phyloP scores from a whole-genome alignment of 2,329 filamentous ascomycete species.

The Cladophialophora carrionii region DNA sequence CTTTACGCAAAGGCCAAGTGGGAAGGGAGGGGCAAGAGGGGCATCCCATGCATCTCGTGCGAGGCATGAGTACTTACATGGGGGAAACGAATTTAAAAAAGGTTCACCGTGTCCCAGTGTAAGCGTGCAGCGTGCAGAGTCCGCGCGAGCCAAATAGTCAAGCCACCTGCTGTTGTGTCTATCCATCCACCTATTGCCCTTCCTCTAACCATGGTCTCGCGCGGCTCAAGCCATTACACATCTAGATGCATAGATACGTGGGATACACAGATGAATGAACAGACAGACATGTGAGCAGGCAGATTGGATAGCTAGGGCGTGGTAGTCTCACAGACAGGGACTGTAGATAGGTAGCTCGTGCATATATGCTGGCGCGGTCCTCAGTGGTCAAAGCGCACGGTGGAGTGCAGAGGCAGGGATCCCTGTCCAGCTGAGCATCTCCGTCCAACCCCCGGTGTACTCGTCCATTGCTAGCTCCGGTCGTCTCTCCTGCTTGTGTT shows the following conservation, averaged over 20 bases:
- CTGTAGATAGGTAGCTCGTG: too few species aligned
- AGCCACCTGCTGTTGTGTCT: neutral
- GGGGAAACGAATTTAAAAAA: neutral
- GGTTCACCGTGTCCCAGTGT: neutral
- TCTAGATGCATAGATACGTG: neutral
- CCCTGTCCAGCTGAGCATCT: conserved; percentile 13
- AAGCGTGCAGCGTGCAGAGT: neutral
- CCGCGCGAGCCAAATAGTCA: neutral
- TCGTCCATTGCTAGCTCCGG: neutral
- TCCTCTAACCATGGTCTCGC: too few species aligned
- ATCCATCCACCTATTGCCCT: too few species aligned
- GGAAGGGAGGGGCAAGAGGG: neutral
- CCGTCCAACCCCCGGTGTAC: neutral
- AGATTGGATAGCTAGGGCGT: too few species aligned
- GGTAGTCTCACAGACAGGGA: too few species aligned
- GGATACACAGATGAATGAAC: neutral
- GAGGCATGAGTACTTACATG: neutral
- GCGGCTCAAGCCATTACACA: too few species aligned
- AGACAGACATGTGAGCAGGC: neutral
- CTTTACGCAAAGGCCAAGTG: neutral
- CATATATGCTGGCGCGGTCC: neutral
- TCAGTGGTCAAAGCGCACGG: neutral
- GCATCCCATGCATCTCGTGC: neutral
- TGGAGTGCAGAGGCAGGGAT: conserved; percentile 32
- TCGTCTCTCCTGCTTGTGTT: neutral